Evolutionary conservation across 228 moss, liverwort and hornwort species (phyloP).

Genomic region (Sphagnum magellanicum): DNA sequence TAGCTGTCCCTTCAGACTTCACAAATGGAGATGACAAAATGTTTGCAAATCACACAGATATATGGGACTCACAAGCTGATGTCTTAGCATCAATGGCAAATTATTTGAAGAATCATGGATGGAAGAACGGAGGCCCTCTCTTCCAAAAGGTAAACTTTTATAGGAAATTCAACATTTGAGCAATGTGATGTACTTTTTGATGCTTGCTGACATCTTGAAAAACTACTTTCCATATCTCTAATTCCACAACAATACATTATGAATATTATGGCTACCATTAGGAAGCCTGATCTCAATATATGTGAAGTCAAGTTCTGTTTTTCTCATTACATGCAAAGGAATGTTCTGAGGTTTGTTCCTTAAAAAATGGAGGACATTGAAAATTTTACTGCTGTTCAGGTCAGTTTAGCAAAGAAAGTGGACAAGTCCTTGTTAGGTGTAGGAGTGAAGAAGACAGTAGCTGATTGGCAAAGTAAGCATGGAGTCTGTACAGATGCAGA

Average conservation of each 20-base stretch:
- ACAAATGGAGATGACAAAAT: no score
- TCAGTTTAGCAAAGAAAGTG: constrained; percentile 48
- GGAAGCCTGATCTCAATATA: background rate
- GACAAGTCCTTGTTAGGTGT: constrained; percentile 30
- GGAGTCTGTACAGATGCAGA: constrained; percentile 44
- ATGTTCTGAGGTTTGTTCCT: background rate
- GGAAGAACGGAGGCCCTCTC: constrained; percentile 59
- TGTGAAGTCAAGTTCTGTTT: background rate
- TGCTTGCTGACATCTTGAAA: background rate
- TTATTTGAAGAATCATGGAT: constrained; percentile 60
- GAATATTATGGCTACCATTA: background rate
- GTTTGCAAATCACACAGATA: constrained; percentile 28
- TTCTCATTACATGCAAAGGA: background rate
- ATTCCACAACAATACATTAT: constrained; percentile 2
- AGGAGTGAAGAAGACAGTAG: constrained; percentile 29
- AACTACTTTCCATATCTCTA: background rate
- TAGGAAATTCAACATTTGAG: background rate
- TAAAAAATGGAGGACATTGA: background rate
- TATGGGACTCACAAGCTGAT: constrained; percentile 74
- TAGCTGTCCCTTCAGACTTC: no score
- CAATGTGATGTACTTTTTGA: background rate
- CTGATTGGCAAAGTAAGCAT: constrained; percentile 53
- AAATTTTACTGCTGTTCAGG: constrained; percentile 15
- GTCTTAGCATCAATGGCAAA: constrained; percentile 76
- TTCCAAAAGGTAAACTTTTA: constrained; percentile 49